Conservation (phyloP, 208 protist genomes). For the Tetramitus jugosus region DNA sequence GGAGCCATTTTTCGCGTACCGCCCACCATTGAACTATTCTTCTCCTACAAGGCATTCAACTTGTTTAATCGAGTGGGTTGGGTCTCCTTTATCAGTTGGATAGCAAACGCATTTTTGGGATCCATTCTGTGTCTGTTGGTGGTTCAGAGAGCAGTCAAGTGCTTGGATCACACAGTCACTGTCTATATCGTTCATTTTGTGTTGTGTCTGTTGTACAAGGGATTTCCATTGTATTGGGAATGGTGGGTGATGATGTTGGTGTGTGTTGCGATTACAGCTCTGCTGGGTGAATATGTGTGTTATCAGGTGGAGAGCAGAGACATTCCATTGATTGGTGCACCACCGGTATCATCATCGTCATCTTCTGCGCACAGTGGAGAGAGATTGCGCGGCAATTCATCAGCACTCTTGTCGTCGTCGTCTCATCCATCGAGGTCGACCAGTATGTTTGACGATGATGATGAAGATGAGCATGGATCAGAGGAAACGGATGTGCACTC, state of each 20-base stretch:
- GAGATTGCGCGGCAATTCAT: too few species aligned
- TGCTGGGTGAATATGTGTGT: not conserved
- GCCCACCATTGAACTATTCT: not conserved
- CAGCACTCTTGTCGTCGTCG: too few species aligned
- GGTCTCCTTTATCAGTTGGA: not conserved
- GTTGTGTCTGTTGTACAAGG: constrained; percentile 4
- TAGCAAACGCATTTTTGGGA: not conserved
- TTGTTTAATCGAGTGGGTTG: not conserved
- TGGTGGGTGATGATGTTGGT: not conserved
- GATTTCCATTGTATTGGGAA: constrained; percentile 20
- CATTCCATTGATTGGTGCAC: not conserved
- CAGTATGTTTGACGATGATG: too few species aligned
- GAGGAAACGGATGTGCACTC: too few species aligned
- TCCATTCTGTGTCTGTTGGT: not conserved
- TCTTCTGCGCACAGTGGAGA: too few species aligned
- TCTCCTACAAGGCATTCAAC: not conserved
- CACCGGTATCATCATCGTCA: too few species aligned
- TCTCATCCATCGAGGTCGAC: too few species aligned
- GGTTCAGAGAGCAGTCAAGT: not conserved
- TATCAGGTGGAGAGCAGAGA: not conserved
- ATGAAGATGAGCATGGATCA: too few species aligned
- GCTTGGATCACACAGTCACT: constrained; percentile 7
- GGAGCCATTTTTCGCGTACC: not conserved
- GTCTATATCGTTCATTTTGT: constrained; percentile 2
- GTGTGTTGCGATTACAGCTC: not conserved